Evolutionary conservation across 2,329 filamentous ascomycete genomes (phyloP).

Genomic region (Didymella glomerata): DNA sequence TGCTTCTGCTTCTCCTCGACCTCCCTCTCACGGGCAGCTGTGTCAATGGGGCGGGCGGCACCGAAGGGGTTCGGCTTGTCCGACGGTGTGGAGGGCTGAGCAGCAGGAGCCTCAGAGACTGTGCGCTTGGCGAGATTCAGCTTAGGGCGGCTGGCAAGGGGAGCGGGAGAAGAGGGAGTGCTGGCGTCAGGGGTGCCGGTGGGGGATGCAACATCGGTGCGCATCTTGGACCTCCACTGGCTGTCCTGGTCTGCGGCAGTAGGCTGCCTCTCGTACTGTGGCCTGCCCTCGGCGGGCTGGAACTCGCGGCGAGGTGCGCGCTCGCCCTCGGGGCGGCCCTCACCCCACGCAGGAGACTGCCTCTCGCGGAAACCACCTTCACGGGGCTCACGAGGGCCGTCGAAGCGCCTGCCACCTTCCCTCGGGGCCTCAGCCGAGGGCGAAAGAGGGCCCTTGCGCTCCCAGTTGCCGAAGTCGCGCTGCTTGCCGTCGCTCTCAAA

Average conservation of each 20-base stretch:
- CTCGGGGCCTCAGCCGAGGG: slow-evolving; percentile 64
- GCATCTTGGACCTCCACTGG: slow-evolving; percentile 92
- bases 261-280: slow-evolving; percentile 71
- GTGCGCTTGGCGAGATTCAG: slow-evolving; percentile 92
- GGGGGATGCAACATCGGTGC: slow-evolving; percentile 77
- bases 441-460: slow-evolving; percentile 89
- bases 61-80: slow-evolving; percentile 95
- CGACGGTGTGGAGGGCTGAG: slow-evolving; percentile 51
- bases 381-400: slow-evolving; percentile 54
- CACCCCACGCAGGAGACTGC: slow-evolving; percentile 77
- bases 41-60: slow-evolving; percentile 92
- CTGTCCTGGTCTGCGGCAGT: slow-evolving; percentile 93
- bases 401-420: slow-evolving; percentile 67
- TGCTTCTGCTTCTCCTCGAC: slow-evolving; percentile 87
- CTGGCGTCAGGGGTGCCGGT: slow-evolving; percentile 76
- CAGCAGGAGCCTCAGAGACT: slow-evolving; percentile 74
- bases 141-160: slow-evolving; percentile 74
- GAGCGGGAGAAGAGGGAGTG: slow-evolving; percentile 77
- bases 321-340: slow-evolving; percentile 73
- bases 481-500: slow-evolving; percentile 76
- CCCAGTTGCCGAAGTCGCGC: slow-evolving; percentile 89
- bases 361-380: slow-evolving; percentile 31
- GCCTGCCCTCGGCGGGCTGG: slow-evolving; percentile 64
- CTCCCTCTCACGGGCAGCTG: slow-evolving; percentile 84
- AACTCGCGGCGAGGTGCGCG: slow-evolving; percentile 80